Conservation (phyloP, 108 stramenopile species). For the Pelagomonas calceolata region DNA sequence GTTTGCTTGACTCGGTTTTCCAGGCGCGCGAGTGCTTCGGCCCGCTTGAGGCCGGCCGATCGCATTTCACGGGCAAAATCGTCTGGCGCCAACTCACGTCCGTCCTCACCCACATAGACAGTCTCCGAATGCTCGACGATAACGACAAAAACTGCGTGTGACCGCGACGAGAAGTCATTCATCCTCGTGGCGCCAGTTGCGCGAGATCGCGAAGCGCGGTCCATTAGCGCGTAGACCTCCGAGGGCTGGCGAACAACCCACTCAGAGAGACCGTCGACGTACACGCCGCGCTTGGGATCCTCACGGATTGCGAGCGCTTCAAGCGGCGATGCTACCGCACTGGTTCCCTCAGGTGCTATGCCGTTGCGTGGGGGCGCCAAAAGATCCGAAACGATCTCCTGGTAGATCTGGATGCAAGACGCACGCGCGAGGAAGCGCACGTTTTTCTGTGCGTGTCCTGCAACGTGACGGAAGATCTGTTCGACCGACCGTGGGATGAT, state of each 20-base stretch:
- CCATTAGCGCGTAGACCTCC: constrained; percentile 62
- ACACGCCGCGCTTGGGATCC: constrained; percentile 43
- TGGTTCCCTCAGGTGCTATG: not conserved
- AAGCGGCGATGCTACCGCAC: constrained; percentile 16
- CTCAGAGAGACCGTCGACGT: constrained; percentile 52
- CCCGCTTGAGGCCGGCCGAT: constrained; percentile 17
- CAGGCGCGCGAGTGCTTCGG: constrained; percentile 21
- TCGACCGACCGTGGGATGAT: constrained; percentile 58
- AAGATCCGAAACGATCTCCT: constrained; percentile 50
- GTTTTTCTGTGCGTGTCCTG: constrained; percentile 6
- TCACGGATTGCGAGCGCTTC: constrained; percentile 48
- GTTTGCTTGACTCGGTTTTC: constrained; percentile 41
- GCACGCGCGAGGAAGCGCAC: constrained; percentile 49
- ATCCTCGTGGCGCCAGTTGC: constrained; percentile 50
- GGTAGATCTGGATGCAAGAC: constrained; percentile 56
- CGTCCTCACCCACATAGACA: constrained; percentile 27
- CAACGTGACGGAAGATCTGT: constrained; percentile 53
- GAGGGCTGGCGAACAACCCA: constrained; percentile 53
- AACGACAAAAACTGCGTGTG: constrained; percentile 54
- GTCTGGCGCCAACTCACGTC: constrained; percentile 26
- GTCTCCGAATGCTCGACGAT: constrained; percentile 51
- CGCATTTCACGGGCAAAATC: constrained; percentile 25
- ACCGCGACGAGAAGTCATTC: constrained; percentile 38
- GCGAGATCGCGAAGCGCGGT: constrained; percentile 41
- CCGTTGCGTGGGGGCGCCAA: constrained; percentile 13